Evolutionary conservation across 129 eudicot genomes (phyloP).

Genomic region (Helianthus annuus): DNA sequence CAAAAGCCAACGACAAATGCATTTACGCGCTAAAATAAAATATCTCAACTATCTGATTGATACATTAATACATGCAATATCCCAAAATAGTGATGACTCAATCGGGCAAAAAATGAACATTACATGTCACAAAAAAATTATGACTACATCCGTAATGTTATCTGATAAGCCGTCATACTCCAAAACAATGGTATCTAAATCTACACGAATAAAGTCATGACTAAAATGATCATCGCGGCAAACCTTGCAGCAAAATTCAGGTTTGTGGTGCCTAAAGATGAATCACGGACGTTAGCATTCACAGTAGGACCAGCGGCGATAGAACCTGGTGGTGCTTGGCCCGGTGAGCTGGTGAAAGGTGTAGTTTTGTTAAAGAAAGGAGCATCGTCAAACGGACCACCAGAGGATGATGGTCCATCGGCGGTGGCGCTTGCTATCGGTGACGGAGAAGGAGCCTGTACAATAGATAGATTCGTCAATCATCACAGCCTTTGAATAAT

Average conservation of each 20-base stretch:
- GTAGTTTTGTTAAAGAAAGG: conserved; percentile 31
- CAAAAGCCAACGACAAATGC: too few species aligned
- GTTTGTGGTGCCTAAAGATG: conserved; percentile 10
- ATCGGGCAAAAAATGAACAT: conserved; percentile 6
- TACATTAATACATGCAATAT: too few species aligned
- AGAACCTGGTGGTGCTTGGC: conserved; percentile 28
- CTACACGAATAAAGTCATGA: conserved; percentile 28
- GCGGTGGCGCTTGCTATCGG: conserved; percentile 9
- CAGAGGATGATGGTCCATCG: conserved; percentile 25
- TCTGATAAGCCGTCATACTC: neutral
- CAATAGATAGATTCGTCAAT: conserved; percentile 1
- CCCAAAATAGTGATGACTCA: neutral
- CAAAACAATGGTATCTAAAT: neutral
- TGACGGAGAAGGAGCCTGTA: conserved; percentile 39
- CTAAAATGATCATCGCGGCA: conserved; percentile 1
- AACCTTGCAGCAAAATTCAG: conserved; percentile 16
- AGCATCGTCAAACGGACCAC: conserved; percentile 23
- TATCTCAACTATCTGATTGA: too few species aligned
- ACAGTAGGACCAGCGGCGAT: conserved; percentile 8
- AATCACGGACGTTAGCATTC: conserved; percentile 29
- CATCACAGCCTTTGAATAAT: neutral
- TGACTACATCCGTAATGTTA: conserved; percentile 13
- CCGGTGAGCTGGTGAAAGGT: conserved; percentile 27
- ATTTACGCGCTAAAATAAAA: too few species aligned
- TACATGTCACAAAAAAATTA: conserved; percentile 21